phyloP scores from a whole-genome alignment of 2,329 filamentous ascomycete species.

The Apiospora sp. region DNA sequence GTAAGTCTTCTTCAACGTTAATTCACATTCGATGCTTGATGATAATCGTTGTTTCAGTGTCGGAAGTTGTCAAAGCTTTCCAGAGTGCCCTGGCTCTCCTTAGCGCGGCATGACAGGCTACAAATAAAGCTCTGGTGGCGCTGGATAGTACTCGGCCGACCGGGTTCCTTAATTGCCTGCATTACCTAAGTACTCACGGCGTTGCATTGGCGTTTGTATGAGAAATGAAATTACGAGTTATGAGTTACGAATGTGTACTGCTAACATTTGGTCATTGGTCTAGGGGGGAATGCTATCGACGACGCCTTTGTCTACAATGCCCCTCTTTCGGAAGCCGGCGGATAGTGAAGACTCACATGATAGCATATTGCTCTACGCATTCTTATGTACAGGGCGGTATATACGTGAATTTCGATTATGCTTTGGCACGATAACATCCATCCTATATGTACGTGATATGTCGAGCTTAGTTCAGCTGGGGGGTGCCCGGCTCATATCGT shows the following conservation, averaged over 20 bases:
- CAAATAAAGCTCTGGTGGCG: not conserved
- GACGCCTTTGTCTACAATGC: not conserved
- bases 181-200: not conserved
- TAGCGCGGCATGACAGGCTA: conserved; percentile 21
- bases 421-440: not conserved
- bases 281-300: not conserved
- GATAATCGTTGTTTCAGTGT: conserved; percentile 47
- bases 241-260: conserved; percentile 11
- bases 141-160: too few species aligned
- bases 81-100: conserved; percentile 67
- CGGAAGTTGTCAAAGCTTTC: conserved; percentile 68
- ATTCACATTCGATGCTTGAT: conserved; percentile 31
- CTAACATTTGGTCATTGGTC: not conserved
- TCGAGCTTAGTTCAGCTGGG: not conserved
- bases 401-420: not conserved
- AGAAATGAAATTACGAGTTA: conserved; percentile 1
- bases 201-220: not conserved
- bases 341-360: not conserved
- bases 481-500: not conserved
- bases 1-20: conserved; percentile 58
- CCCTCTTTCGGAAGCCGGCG: not conserved
- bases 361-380: not conserved
- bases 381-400: not conserved
- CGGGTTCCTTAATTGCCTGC: not conserved
- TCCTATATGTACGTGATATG: not conserved